Base-by-base conservation (phyloP, 108 stramenopile species). In the Cyclostephanos tholiformis region DNA sequence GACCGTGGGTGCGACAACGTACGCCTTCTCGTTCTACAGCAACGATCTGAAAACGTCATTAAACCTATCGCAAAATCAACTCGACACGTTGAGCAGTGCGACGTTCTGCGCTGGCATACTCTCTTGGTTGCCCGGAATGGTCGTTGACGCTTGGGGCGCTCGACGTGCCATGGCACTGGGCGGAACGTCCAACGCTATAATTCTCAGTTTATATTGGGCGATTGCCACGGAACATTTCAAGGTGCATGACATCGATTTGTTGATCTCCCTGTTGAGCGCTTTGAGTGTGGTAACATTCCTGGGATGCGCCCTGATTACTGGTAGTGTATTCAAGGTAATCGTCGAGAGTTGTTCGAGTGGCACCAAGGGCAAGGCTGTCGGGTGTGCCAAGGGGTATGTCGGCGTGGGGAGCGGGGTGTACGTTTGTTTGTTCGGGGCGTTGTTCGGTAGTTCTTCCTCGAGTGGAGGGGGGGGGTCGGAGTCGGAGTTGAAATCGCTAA, bases 321-420 rank as follows among this genome's bases (percentile, higher is more conserved):
- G 91, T 2, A 74, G 83, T 41, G 93, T 94, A 17, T 94, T 94
- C 71, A 94, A 94, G 63, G 76, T 90, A 23, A 86, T 94, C 53
- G 87, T 88, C 17, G 80, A 83, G 25, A 78, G 67, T 55, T 87
- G 87, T 65, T 87, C 86, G 1, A 74, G 80, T 14, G 89, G 89
- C 20, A 86, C 82, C 32, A 94, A 91, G 62, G 93, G 93, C 29
- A 82, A 75, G 29, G 93, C 89, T 9, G 93, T 94, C 20, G 93
- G 93, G 23, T 80, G 87, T 67, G 93, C 93, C 65, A 94, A 94
- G 80, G 93, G 91, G 19, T 94, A 90, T 69, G 93, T 94, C 2
- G 93, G 93, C 17, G 70, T 94, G 30, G 93, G 93, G 6, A 73
- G 70, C 44, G 88, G 85, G 17, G 84, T 76, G 0, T 89, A 87